Evolutionary conservation across 2,329 filamentous ascomycete species (phyloP).

Genomic region (Tolypocladium cylindrosporum): DNA sequence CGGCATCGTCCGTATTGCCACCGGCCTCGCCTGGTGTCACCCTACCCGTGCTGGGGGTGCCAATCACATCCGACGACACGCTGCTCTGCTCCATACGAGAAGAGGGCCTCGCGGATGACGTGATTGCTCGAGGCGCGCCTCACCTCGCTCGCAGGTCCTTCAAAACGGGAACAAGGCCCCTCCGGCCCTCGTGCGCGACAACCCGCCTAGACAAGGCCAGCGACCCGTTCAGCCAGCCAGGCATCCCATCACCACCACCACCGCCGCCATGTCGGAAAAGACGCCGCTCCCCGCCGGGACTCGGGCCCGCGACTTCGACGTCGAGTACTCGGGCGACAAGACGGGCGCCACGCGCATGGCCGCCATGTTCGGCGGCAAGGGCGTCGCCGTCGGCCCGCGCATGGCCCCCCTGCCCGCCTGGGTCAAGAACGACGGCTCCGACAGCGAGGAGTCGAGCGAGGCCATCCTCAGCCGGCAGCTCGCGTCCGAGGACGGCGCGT

Average conservation of each 20-base stretch:
- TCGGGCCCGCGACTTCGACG: constrained; percentile 12
- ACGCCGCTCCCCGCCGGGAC: background rate
- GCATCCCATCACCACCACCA: background rate
- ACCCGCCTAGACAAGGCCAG: too few species aligned
- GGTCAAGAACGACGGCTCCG: constrained; percentile 24
- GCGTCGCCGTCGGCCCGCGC: constrained; percentile 37
- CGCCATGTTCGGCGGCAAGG: constrained; percentile 26
- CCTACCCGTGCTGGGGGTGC: background rate
- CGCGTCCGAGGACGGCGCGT: constrained; percentile 63
- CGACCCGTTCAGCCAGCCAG: background rate
- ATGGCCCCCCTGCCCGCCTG: constrained; percentile 36
- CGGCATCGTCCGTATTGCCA: background rate
- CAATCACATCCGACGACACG: background rate
- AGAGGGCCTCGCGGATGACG: background rate
- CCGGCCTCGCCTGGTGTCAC: background rate
- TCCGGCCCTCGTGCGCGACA: background rate
- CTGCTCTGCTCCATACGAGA: background rate
- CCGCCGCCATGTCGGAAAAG: constrained; percentile 16
- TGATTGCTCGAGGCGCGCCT: background rate
- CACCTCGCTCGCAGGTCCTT: background rate
- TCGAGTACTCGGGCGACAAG: constrained; percentile 8
- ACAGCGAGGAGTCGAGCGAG: constrained; percentile 34
- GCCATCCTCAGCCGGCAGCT: constrained; percentile 56
- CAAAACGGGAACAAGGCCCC: background rate
- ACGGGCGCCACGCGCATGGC: constrained; percentile 14